Base-by-base conservation (phyloP, 2,329 filamentous ascomycete species). In the Paramyrothecium roridum region DNA sequence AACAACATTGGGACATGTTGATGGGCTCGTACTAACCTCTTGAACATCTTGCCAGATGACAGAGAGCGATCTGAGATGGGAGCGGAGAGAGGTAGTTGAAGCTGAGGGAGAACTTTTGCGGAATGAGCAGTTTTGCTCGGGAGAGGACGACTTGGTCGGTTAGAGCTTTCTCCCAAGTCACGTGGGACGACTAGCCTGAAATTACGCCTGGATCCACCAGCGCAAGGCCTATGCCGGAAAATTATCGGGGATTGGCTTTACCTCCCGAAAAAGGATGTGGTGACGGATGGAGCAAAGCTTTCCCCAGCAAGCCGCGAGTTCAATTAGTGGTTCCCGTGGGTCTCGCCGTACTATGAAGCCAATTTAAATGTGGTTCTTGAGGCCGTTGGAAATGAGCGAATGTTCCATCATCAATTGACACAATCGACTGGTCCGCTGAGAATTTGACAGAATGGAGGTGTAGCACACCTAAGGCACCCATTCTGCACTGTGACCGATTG, bases 21-120 rank as follows among this genome's bases (percentile, higher is more conserved):
- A 63, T 57, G 59, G 66, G 59, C 61, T 57, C 59, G 54, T 69
- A 83, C 86, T 78, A 78, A 91, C 88, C 87, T 90, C 87, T 89
- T 89, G 81, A 90, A 88, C 88, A 91, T 91, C 85, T 83, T 89
- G 82, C 76, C 77, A 80, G 84, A 86, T 85, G 82, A 82, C 78
- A 78, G 79, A 83, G 82, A 84, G 82, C 82, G 80, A 80, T 81
- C 76, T 74, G 74, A 76, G 74, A 82, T 80, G 75, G 71, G 78
- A 77, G 80, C 79, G 81, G 79, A 81, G 79, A 79, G 76, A 76
- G 76, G 80, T 77, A 70, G 73, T 74, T 71, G 73, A 72, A 70
- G 67, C 71, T 74, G 74, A 73, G 73, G 26, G 72, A 77, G 75
- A 76, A 76, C 71, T 76, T 73, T 76, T 74, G 72, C 71, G 71